Base-by-base conservation (phyloP, 805 yeast genomes). In the Kodamaea restingae region DNA sequence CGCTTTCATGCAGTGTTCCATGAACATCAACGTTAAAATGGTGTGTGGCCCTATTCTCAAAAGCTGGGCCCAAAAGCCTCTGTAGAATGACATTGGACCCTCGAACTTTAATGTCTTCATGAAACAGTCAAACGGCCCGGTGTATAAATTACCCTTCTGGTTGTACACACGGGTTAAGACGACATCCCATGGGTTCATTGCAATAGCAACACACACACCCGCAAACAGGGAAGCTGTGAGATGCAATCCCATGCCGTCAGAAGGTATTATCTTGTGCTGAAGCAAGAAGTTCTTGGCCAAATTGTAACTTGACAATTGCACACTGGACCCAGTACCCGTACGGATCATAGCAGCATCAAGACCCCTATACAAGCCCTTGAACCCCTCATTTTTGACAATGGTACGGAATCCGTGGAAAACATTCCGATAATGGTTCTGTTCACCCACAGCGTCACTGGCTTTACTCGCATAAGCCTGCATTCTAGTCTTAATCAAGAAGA, bases 171-270 rank as follows among this genome's bases (percentile, higher is more conserved):
- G 78, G 1, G 98, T 93, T 64, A 93, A 70, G 38, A 93, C 75
- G 32, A 93, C 98, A 62, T 93, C 98, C 78, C 96, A 88, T 11
- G 98, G 98, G 60, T 90, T 93, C 97, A 93, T 91, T 22, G 87
- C 95, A 15, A 90, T 70, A 37, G 95, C 90, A 22, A 93, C 98
- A 51, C 96, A 96, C 29, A 88, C 58, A 32, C 98, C 98, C 6
- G 96, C 81, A 46, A 75, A 65, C 1, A 90, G 78, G 31, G 88
- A 78, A 1, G 96, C 78, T 8, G 74, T 54, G 45, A 91, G 71
- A 59, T 88, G 96, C 44, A 85, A 65, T 2, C 72, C 69, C 15
- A 67, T 43, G 2, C 90, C 73, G 22, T 90, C 87, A 29, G 83
- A 84, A 4, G 60, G 58, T 42, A 81, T 67, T 12, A 81, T 25